Evolutionary conservation across 257 asterid genomes (phyloP).

Genomic region (Solanum raphanifolium): DNA sequence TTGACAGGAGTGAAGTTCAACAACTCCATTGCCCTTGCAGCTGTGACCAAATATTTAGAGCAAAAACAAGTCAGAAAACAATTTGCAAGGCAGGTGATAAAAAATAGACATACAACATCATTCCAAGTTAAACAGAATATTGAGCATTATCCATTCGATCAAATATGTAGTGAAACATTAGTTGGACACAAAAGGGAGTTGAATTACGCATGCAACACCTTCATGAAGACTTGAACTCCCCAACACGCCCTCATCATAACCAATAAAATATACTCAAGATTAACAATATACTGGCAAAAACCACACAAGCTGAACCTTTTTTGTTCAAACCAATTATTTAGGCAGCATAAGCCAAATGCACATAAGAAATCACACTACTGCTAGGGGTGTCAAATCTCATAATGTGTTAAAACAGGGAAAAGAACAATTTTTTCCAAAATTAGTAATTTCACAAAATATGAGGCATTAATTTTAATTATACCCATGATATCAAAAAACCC

Average conservation of each 20-base stretch:
- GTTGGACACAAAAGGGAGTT: background rate
- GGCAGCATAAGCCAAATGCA: background rate
- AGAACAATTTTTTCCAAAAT: background rate
- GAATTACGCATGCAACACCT: background rate
- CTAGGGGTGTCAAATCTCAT: background rate
- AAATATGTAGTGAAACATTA: background rate
- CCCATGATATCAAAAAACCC: background rate
- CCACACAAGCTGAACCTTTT: background rate
- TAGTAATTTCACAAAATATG: background rate
- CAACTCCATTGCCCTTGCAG: constrained; percentile 69
- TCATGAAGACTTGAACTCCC: background rate
- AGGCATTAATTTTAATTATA: background rate
- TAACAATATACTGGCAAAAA: background rate
- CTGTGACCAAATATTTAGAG: constrained; percentile 16
- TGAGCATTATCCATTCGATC: background rate
- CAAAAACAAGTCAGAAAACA: background rate
- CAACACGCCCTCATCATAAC: background rate
- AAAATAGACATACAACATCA: background rate
- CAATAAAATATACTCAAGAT: background rate
- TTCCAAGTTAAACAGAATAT: background rate
- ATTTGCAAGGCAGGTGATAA: background rate
- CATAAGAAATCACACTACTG: background rate
- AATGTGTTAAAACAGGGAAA: background rate
- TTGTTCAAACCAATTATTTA: background rate
- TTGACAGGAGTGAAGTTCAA: constrained; percentile 77